phyloP scores from a whole-genome alignment of 129 eudicot genomes.

The Gnaphalium uliginosum region DNA sequence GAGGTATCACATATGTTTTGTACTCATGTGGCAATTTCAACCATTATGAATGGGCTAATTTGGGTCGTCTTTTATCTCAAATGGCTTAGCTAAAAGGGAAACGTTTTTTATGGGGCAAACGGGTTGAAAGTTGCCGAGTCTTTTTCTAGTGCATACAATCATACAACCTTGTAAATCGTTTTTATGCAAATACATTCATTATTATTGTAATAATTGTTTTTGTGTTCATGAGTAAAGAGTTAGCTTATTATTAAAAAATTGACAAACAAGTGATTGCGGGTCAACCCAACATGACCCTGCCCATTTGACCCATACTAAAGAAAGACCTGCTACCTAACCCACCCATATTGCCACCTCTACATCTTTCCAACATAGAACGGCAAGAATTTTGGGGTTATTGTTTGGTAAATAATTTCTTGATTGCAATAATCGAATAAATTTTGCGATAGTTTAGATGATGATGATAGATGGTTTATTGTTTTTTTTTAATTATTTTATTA shows the following conservation, averaged over 20 bases:
- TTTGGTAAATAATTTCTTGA: neutral
- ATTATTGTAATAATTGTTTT: too few relatives aligned
- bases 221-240: neutral
- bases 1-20: slow-evolving; percentile 53
- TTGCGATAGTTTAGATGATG: slow-evolving; percentile 17
- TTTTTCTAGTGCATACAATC: neutral
- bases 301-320: neutral
- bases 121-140: neutral
- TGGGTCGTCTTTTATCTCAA: neutral
- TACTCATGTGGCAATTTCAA: neutral
- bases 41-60: neutral
- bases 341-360: neutral
- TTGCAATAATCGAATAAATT: neutral
- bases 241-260: neutral
- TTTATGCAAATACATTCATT: neutral
- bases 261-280: neutral
- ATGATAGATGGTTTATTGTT: neutral
- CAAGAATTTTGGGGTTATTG: neutral
- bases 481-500: too few relatives aligned
- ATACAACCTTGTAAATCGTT: neutral
- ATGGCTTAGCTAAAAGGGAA: neutral
- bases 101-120: neutral
- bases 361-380: neutral
- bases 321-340: neutral
- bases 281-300: neutral